Evolutionary conservation across 805 yeast species (phyloP).

Genomic region (Metschnikowia orientalis): DNA sequence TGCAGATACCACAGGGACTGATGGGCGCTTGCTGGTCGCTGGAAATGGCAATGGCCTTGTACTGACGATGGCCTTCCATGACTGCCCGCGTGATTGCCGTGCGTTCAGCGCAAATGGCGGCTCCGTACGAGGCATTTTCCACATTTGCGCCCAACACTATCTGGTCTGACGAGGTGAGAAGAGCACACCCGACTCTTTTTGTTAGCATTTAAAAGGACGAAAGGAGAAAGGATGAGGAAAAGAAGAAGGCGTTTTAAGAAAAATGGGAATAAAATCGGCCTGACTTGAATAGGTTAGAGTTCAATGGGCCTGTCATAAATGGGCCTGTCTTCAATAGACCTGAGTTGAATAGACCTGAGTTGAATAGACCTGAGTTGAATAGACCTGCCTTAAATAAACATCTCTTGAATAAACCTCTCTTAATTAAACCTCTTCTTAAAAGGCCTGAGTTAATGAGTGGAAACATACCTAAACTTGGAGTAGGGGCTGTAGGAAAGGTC

Average conservation of each 20-base stretch:
- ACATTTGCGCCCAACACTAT: constrained; percentile 75
- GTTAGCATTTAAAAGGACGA: no score
- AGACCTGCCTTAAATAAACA: no score
- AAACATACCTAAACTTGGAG: constrained; percentile 54
- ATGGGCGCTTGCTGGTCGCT: constrained; percentile 56
- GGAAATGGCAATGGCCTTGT: constrained; percentile 63
- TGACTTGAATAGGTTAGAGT: no score
- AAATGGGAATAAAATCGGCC: no score
- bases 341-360: no score
- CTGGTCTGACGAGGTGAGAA: constrained; percentile 49
- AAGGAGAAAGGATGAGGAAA: no score
- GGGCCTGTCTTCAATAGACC: no score
- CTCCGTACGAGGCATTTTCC: constrained; percentile 88
- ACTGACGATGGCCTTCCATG: constrained; percentile 38
- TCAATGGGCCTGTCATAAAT: not conserved
- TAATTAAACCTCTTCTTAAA: no score
- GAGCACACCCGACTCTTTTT: constrained; percentile 74
- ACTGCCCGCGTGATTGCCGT: constrained; percentile 29
- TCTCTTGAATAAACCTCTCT: no score
- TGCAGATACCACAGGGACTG: constrained; percentile 91
- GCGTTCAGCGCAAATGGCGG: constrained; percentile 41
- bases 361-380: no score
- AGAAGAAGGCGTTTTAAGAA: no score
- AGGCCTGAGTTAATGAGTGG: constrained; percentile 3
- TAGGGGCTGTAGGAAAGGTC: constrained; percentile 63